Evolutionary conservation across 371 early-diverging fungal species (phyloP).

Genomic region (Apophysomyces elegans): DNA sequence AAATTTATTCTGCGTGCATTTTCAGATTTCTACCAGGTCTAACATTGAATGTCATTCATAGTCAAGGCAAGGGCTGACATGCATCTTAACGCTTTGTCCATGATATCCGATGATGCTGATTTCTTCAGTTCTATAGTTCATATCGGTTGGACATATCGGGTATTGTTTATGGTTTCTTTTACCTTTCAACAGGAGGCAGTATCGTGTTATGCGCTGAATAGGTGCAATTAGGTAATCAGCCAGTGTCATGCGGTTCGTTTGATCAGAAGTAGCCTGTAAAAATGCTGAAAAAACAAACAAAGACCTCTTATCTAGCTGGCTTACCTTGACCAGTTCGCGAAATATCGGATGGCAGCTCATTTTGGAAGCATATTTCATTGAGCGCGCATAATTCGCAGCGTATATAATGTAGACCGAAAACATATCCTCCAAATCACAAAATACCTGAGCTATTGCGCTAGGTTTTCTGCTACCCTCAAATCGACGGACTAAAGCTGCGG

Average conservation of each 20-base stretch:
- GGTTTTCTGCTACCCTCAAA: slow-evolving; percentile 13
- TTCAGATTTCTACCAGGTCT: too few relatives aligned
- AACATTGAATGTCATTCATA: slow-evolving; percentile 2
- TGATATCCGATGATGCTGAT: background rate
- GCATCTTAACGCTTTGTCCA: background rate
- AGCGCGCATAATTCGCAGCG: slow-evolving; percentile 18
- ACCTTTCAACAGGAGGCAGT: slow-evolving; percentile 43
- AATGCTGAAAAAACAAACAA: slow-evolving; percentile 17
- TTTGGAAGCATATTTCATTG: slow-evolving; percentile 18
- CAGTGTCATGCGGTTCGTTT: slow-evolving; percentile 39
- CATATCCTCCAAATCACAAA: slow-evolving; percentile 8
- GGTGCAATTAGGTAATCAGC: slow-evolving; percentile 50
- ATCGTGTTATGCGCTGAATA: slow-evolving; percentile 50
- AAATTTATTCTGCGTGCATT: too few relatives aligned
- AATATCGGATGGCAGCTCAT: slow-evolving; percentile 29
- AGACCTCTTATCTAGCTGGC: background rate
- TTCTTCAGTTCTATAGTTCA: background rate
- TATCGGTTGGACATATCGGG: background rate
- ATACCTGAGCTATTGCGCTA: slow-evolving; percentile 22
- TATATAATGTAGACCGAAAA: slow-evolving; percentile 20
- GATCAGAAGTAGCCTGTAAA: slow-evolving; percentile 15
- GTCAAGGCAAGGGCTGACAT: background rate
- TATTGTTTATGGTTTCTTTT: background rate
- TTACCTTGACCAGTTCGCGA: slow-evolving; percentile 32
- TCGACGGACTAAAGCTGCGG: slow-evolving; percentile 6